These are phyloP conservation scores for Tuber microsphaerosporum DNA, from an alignment of 495 filamentous ascomycete species.

Conservation along the genomic window DNA sequence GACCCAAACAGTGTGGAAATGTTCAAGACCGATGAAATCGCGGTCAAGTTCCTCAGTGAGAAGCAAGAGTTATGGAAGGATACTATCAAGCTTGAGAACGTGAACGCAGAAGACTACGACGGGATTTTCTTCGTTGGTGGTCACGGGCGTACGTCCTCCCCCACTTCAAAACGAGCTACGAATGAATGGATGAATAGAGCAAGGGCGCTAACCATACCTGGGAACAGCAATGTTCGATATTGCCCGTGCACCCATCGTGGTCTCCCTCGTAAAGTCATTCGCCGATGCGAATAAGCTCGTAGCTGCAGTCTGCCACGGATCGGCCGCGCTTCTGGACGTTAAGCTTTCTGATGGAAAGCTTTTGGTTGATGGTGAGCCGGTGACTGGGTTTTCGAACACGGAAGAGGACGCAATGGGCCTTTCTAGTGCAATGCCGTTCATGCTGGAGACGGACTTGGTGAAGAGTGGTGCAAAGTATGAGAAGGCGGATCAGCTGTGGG, in stretches of 20 bases:
- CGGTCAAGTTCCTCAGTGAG: slow-evolving; percentile 50
- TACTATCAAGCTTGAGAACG: slow-evolving; percentile 50
- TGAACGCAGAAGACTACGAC: slow-evolving; percentile 56
- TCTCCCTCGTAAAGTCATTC: slow-evolving; percentile 57
- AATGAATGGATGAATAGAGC: neutral
- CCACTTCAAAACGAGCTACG: neutral
- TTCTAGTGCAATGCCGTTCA: slow-evolving; percentile 54
- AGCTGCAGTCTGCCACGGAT: slow-evolving; percentile 63
- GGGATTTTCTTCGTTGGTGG: slow-evolving; percentile 69
- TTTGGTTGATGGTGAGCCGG: slow-evolving; percentile 51
- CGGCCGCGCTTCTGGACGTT: slow-evolving; percentile 56
- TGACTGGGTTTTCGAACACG: slow-evolving; percentile 62
- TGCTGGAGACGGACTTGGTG: slow-evolving; percentile 56
- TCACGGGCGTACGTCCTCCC: slow-evolving; percentile 56
- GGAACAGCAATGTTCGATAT: slow-evolving; percentile 64
- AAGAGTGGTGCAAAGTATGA: slow-evolving; percentile 50
- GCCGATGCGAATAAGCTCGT: slow-evolving; percentile 55
- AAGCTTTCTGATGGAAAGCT: slow-evolving; percentile 49
- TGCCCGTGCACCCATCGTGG: slow-evolving; percentile 47
- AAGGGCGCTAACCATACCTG: slow-evolving; percentile 1
- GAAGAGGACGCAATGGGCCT: slow-evolving; percentile 56
- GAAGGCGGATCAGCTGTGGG: slow-evolving; percentile 56
- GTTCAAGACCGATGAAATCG: slow-evolving; percentile 52
- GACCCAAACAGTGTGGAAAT: slow-evolving; percentile 58
- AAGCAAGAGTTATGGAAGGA: slow-evolving; percentile 56